phyloP scores from a whole-genome alignment of 2,329 filamentous ascomycete species.

The Apiospora koreana region DNA sequence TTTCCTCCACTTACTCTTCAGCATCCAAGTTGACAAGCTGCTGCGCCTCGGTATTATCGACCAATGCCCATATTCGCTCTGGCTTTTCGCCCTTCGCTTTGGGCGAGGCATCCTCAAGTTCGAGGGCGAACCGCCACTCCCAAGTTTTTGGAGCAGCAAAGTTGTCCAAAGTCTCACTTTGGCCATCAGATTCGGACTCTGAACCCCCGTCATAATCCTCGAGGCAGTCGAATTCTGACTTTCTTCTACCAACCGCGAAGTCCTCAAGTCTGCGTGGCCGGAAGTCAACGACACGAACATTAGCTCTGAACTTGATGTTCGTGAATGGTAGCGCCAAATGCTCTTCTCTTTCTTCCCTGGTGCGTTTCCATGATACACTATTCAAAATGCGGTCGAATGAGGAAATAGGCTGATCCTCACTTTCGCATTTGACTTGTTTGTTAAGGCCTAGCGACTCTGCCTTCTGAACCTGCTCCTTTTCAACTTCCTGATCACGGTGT shows the following conservation, averaged over 20 bases:
- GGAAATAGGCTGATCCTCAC: constrained; percentile 36
- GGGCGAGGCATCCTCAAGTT: constrained; percentile 68
- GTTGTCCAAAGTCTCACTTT: constrained; percentile 23
- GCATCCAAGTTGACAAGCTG: constrained; percentile 51
- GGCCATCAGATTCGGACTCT: constrained; percentile 31
- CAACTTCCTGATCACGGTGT: constrained; percentile 22
- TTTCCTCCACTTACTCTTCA: constrained; percentile 34
- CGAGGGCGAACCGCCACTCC: constrained; percentile 83
- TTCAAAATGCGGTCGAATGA: constrained; percentile 42
- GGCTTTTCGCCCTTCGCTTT: constrained; percentile 27
- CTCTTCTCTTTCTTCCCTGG: constrained; percentile 37
- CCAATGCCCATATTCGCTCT: constrained; percentile 64
- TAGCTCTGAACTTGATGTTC: constrained; percentile 69
- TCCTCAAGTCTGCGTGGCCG: constrained; percentile 69
- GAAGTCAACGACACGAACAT: constrained; percentile 81
- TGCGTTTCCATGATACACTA: constrained; percentile 41
- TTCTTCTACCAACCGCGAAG: constrained; percentile 59
- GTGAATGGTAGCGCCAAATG: constrained; percentile 66
- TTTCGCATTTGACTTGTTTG: constrained; percentile 47
- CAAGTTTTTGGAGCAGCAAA: constrained; percentile 48
- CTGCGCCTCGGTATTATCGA: constrained; percentile 59
- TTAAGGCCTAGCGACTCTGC: constrained; percentile 20
- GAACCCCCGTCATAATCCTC: constrained; percentile 42
- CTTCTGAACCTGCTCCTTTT: background rate
- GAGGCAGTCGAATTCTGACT: constrained; percentile 50